Evolutionary conservation across 306 rosid genomes (phyloP), one percentile per base, ranked within the genome.

Genomic region (Herpetospermum pedunculosum): DNA sequence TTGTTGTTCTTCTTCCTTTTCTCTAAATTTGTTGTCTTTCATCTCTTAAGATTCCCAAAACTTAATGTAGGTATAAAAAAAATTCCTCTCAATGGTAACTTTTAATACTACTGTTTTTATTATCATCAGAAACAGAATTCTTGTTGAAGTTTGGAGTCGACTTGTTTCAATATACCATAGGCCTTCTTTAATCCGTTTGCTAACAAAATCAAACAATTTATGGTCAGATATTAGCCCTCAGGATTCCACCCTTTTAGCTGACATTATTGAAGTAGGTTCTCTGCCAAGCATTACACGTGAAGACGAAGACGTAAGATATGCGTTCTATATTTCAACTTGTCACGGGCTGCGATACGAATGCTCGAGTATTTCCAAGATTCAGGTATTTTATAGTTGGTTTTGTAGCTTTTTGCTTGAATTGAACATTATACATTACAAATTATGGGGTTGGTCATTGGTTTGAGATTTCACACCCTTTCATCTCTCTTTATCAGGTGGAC

Each of bases 281-380:
- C 80, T 94, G 75, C 91, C 98, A 3, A 86, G 90, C 84, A 75
- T 90, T 71, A 79, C 77, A 79, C 82, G 86, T 0, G 65, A 58
- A 58, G 65, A 25, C 50, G 89, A 81, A 77, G 97, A 84, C 48
- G 85, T 72, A 30, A 78, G 77, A 74, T 77, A 84, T 35, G 89
- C 92, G 47, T 91, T 94, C 77, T 86, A 82, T 80, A 79, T 94
- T 62, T 81, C 89, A 73, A 91, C 97, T 55, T 80, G 70, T 55
- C 91, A 89, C 2, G 98, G 97, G 72, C 80, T 91, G 77, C 81
- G 96, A 74, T 89, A 84, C 18, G 98, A 94, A 74, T 93, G 97
- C 72, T 93, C 98, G 12, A 86, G 85, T 82, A 70, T 60, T 85
- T 93, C 97, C 40, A 78, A 85, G 84, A 83, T 80, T 38, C 90